Evolutionary conservation across 2,329 filamentous ascomycete genomes (phyloP), one percentile per base, ranked within the genome.

Genomic region (Capronia coronata): DNA sequence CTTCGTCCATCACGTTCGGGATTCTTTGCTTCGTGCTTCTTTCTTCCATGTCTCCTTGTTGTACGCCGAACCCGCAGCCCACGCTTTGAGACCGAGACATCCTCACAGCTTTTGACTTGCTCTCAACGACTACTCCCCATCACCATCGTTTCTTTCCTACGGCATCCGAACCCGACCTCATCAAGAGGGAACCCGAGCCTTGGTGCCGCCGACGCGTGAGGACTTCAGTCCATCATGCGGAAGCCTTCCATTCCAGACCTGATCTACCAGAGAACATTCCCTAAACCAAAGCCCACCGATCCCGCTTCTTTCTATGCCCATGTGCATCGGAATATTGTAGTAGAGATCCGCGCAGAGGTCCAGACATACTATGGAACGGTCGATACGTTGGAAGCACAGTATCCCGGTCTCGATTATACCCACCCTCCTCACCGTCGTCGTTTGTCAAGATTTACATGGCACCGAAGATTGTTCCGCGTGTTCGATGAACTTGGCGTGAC

Each of bases 381-480:
- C 39, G 79, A 82, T 68, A 79, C 75, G 60, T 72, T 82, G 53
- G 80, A 83, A 69, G 79, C 80, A 43, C 78, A 80, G 51, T 83
- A 84, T 60, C 80, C 80, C 0, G 80, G 80, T 27, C 71, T 83
- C 40, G 80, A 84, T 69, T 84, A 84, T 64, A 76, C 76, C 40
- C 72, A 78, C 59, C 67, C 69, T 5, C 78, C 80, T 1, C 80
- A 84, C 67, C 75, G 80, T 48, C 78, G 80, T 69, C 74, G 80
- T 34, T 71, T 84, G 10, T 70, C 76, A 46, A 76, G 78, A 39
- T 83, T 82, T 62, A 74, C 75, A 9, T 78, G 79, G 70, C 80
- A 84, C 65, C 70, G 71, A 55, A 71, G 71, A 52, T 70, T 84
- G 1, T 83, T 84, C 66, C 70, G 70, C 18, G 77, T 74, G 22